Evolutionary conservation across 495 filamentous ascomycete species (phyloP), one percentile per base, ranked within the genome.

Genomic region (Tuber brumale): DNA sequence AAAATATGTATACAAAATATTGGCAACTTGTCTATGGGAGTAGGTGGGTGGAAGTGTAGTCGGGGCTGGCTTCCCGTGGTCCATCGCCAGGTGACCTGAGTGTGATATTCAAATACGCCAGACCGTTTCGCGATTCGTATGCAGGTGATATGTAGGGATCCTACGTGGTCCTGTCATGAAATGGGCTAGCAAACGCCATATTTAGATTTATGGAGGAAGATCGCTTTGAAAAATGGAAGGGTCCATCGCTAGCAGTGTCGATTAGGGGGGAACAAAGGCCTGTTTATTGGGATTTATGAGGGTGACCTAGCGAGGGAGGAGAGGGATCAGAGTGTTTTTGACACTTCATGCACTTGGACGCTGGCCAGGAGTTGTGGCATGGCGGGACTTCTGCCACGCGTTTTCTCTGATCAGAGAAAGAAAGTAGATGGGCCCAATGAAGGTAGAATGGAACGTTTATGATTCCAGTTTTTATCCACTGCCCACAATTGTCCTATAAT

Each of bases 401-500:
- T 69, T 84, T 84, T 71, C 83, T 83, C 71, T 84, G 83, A 45
- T 84, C 83, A 74, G 79, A 81, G 79, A 83, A 84, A 37, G 83
- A 79, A 66, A 66, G 57, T 19, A 35, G 57, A 66, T 35, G 57
- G 27, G 14, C 7, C 57, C 57, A 66, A 66, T 35, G 14, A 66
- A 66, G 57, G 57, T 14, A 31, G 57, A n/a, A 61, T 61, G 57
- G 57, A 31, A 10, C 1, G n/a, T 35, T 35, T 35, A 66, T 18
- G 27, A 66, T 66, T 66, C 57, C 16, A 35, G 27, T 66, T 66
- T 66, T 27, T 31, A 35, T 66, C 57, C 27, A 35, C 57, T 35
- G 57, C 27, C 6, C 27, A 3, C 12, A 31, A 35, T 7, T 35
- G 10, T 35, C 57, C 57, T 27, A 66, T 66, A 66, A 18, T 35